phyloP scores from a whole-genome alignment of 2,329 filamentous ascomycete genomes.

The Alternaria solani region DNA sequence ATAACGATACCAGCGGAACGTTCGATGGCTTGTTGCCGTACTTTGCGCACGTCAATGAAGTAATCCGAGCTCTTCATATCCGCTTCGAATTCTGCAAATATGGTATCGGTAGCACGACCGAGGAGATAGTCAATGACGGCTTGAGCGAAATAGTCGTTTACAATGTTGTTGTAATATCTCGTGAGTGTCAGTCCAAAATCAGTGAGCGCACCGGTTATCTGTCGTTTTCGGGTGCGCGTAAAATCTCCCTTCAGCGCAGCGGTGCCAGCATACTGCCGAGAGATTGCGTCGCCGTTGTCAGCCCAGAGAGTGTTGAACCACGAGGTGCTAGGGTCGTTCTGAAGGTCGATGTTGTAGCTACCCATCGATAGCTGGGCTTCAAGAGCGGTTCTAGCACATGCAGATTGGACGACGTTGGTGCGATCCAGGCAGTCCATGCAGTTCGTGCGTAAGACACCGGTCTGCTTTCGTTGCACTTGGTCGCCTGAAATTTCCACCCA shows the following conservation, averaged over 20 bases:
- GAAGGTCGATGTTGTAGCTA: conserved; percentile 76
- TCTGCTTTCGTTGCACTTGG: conserved; percentile 62
- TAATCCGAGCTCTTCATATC: conserved; percentile 94
- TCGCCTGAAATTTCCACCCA: conserved; percentile 69
- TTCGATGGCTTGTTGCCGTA: conserved; percentile 89
- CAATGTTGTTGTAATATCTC: conserved; percentile 82
- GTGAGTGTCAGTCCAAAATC: conserved; percentile 90
- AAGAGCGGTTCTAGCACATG: conserved; percentile 82
- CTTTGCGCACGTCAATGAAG: conserved; percentile 82
- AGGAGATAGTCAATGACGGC: conserved; percentile 93
- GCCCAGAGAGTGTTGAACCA: conserved; percentile 99
- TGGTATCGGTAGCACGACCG: conserved; percentile 81
- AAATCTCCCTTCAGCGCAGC: conserved; percentile 97
- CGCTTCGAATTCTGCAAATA: conserved; percentile 94
- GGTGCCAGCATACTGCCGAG: conserved; percentile 94
- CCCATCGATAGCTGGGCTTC: conserved; percentile 80
- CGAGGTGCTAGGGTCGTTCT: conserved; percentile 78
- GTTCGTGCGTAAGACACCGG: conserved; percentile 87
- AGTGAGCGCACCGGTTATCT: conserved; percentile 89
- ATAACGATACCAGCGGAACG: conserved; percentile 87
- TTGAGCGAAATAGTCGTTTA: conserved; percentile 97
- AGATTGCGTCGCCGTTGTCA: conserved; percentile 95
- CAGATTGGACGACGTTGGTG: conserved; percentile 95
- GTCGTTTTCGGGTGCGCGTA: conserved; percentile 86
- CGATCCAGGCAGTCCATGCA: conserved; percentile 99